Base-by-base conservation (phyloP, 169 alveolate genomes). In the Plasmodium gonderi region DNA sequence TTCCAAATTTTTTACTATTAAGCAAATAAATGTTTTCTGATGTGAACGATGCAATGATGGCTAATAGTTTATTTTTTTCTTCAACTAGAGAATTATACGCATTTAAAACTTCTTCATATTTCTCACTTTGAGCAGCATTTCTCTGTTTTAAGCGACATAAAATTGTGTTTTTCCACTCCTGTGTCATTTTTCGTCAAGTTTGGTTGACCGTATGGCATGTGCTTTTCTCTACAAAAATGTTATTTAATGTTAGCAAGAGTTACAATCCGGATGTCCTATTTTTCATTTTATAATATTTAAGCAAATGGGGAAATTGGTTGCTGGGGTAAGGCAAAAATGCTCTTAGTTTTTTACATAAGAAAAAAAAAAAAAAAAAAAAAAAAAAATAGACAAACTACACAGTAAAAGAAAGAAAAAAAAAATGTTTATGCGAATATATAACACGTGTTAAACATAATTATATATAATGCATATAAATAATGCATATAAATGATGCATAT, bases 21-120 rank as follows among this genome's bases (percentile, higher is more conserved):
- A 14, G 65, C 60, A 83, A 20, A 17, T 45, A 83, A 33, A 83
- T 76, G 42, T 83, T 83, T 29, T 83, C 83, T 31, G 92, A 83
- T 0, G 92, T 69, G 8, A 69, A 83, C 9, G 92, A 83, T 17
- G 92, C 92, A 14, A 83, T 83, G 77, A 83, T 72, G 36, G 92
- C 92, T 36, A 76, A 38, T 44, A 83, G 54, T 69, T 83, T 83
- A 33, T 83, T 83, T 83, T 83, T 83, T 72, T 83, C 92, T 47
- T 83, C 92, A 74, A 83, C 92, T 47, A 83, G 67, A 31, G 83
- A 33, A 60, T 83, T 83, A 42, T 83, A 83, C n/a, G 92, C 54
- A 26, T 7, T 26, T 74, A 83, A 60, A 14, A 83, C 64, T 17
- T 47, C 40, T 83, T 72, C 36, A 42, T 83, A 83, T 44, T 42